Base-by-base conservation (phyloP, 164 flowering plant genomes). In the Piper longum region DNA sequence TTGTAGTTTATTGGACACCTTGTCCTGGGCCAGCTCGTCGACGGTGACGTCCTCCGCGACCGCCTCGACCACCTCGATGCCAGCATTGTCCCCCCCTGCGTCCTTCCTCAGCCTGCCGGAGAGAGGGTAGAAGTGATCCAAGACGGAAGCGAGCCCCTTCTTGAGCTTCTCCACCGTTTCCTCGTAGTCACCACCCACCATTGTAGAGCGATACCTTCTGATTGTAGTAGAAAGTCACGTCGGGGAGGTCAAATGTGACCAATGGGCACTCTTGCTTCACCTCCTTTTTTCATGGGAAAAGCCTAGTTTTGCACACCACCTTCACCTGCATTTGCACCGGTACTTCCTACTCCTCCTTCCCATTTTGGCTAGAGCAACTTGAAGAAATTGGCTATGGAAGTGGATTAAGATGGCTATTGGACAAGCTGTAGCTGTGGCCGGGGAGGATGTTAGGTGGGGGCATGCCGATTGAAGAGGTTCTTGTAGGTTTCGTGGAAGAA, bases 171-270 rank as follows among this genome's bases (percentile, higher is more conserved):
- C 76, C 71, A 84, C 85, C 60, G 63, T 66, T 4, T 67, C 84
- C 65, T 81, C 82, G 70, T 78, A 88, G 4, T 79, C 79, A 7
- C 7, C 52, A 9, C 57, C 56, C 63, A 5, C 79, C 85, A 60
- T 78, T 83, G 81, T 88, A 93, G 16, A 93, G 63, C 64, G 90
- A 9, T 17, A 90, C 54, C 83, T 93, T 93, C 58, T 90, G 96
- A 89, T 90, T 90, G 76, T 93, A 93, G 79, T 70, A 90, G 61
- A 93, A 88, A 56, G 91, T 86, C 26, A 93, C 60, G 66, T 90
- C 90, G 5, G 98, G 97, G 19, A 93, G 89, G 74, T 93, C 98
- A 74, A 90, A 93, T 57, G 98, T 93, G 62, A 81, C 75, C 70
- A 93, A 54, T 43, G 84, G 92, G 65, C 83, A 83, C 59, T 80